Conservation (phyloP, 495 filamentous ascomycete species). For the Pseudotulostoma volvatum region DNA sequence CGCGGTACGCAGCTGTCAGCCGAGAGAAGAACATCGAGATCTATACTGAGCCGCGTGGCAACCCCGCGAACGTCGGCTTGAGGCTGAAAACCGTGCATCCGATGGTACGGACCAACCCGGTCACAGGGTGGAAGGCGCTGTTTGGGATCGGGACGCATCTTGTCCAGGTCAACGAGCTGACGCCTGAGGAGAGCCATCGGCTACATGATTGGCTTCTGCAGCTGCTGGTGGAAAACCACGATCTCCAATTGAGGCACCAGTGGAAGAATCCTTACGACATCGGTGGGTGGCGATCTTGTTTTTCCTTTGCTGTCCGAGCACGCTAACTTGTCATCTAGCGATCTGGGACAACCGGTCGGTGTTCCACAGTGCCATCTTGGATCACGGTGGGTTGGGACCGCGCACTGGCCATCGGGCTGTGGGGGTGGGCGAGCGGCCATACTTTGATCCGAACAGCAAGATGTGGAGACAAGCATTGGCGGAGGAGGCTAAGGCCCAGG, state of each 20-base stretch:
- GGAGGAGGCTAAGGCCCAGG: too few relatives aligned
- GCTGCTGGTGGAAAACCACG: conserved; percentile 60
- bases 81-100: conserved; percentile 49
- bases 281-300: conserved; percentile 1
- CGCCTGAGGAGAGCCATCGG: conserved; percentile 44
- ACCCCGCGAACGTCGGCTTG: conserved; percentile 46
- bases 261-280: conserved; percentile 34
- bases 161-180: conserved; percentile 46
- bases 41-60: conserved; percentile 37
- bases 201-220: conserved; percentile 46
- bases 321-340: background rate
- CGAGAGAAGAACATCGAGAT: conserved; percentile 31
- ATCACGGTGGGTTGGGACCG: conserved; percentile 42
- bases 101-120: conserved; percentile 59
- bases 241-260: conserved; percentile 54
- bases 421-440: conserved; percentile 49
- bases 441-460: conserved; percentile 33
- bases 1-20: conserved; percentile 29
- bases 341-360: conserved; percentile 65
- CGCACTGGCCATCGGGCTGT: conserved; percentile 44
- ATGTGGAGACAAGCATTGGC: conserved; percentile 22
- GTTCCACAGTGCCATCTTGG: conserved; percentile 53
- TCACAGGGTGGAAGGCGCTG: conserved; percentile 67
- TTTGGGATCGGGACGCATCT: conserved; percentile 49
- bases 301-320: too few relatives aligned